A percentile compares a stretch with the other conserved stretches of the same genome.
These are phyloP conservation scores for Tricholomella constricta DNA, from an alignment of 768 basidiomycete species.

Conservation along the genomic window DNA sequence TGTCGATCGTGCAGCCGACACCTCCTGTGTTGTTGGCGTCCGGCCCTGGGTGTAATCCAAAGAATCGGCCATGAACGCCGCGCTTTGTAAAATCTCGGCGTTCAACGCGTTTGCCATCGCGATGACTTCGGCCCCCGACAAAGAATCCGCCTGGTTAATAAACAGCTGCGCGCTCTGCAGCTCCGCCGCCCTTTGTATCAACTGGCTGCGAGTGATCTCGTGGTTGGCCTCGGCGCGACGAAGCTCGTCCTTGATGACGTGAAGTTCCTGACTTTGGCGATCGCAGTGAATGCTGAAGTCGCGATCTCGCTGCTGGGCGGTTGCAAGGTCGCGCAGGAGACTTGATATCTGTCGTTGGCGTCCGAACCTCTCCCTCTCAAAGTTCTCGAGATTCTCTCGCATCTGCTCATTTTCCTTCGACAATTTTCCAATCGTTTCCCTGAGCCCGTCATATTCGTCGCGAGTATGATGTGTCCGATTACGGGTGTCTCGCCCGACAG, in stretches of 20 bases:
- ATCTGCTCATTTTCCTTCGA: background rate
- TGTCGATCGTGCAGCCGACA: background rate
- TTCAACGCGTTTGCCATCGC: conserved; percentile 42
- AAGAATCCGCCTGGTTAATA: conserved; percentile 15
- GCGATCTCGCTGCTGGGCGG: background rate
- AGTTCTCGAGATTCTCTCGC: background rate
- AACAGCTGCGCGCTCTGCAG: conserved; percentile 18
- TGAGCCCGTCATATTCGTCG: background rate
- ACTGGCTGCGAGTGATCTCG: conserved; percentile 7
- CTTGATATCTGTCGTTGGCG: background rate
- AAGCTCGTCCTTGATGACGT: conserved; percentile 8
- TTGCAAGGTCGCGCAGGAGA: background rate
- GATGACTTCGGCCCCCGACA: conserved; percentile 23
- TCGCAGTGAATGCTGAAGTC: background rate
- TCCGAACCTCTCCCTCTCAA: background rate
- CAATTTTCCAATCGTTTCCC: background rate
- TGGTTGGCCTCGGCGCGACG: conserved; percentile 8
- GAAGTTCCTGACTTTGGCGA: conserved; percentile 4
- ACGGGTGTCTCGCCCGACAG: background rate
- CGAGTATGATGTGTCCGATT: background rate
- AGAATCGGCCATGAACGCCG: conserved; percentile 45
- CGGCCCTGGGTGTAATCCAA: conserved; percentile 9
- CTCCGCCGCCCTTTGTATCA: conserved; percentile 14
- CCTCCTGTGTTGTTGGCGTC: background rate
- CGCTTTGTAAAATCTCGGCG: conserved; percentile 47